Evolutionary conservation across 1,284 basidiomycete genomes (phyloP).

Genomic region (Dichomitus squalens): DNA sequence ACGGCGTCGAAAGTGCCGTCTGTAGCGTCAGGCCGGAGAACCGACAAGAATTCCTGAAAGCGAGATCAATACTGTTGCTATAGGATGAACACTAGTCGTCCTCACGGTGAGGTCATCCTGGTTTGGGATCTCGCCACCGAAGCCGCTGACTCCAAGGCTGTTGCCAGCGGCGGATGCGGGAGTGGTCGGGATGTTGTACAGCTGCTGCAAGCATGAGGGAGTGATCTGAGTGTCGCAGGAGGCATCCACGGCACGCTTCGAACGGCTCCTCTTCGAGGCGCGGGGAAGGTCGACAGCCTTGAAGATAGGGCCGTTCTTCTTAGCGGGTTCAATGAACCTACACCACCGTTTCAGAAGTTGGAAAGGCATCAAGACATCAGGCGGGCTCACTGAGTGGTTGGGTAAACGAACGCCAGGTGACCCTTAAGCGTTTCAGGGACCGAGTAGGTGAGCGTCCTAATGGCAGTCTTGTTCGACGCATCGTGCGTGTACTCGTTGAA

Average conservation of each 20-base stretch:
- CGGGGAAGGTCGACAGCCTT: slow-evolving; percentile 14
- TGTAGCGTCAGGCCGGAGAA: slow-evolving; percentile 50
- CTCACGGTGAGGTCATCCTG: slow-evolving; percentile 46
- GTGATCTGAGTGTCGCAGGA: slow-evolving; percentile 49
- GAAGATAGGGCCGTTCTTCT: slow-evolving; percentile 13
- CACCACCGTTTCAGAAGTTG: background rate
- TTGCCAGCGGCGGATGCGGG: slow-evolving; percentile 46
- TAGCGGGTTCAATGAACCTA: slow-evolving; percentile 18
- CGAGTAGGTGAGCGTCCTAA: slow-evolving; percentile 41
- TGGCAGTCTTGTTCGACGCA: slow-evolving; percentile 29
- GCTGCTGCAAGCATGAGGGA: slow-evolving; percentile 53
- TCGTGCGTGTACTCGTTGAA: slow-evolving; percentile 38
- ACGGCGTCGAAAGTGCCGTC: slow-evolving; percentile 27
- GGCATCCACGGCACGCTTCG: slow-evolving; percentile 17
- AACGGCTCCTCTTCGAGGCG: slow-evolving; percentile 13
- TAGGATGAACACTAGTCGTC: background rate
- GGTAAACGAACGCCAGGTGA: slow-evolving; percentile 39
- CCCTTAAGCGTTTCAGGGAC: slow-evolving; percentile 35
- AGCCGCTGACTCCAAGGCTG: slow-evolving; percentile 57
- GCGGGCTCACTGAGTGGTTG: slow-evolving; percentile 29
- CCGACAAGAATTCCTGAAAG: slow-evolving; percentile 48
- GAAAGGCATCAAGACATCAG: no score
- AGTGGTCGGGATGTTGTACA: slow-evolving; percentile 57
- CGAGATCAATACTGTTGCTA: background rate
- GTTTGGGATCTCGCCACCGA: slow-evolving; percentile 55